Evolutionary conservation across 768 basidiomycete genomes (phyloP), one percentile per base, ranked within the genome.

Genomic region (Lactifluus piperatus): DNA sequence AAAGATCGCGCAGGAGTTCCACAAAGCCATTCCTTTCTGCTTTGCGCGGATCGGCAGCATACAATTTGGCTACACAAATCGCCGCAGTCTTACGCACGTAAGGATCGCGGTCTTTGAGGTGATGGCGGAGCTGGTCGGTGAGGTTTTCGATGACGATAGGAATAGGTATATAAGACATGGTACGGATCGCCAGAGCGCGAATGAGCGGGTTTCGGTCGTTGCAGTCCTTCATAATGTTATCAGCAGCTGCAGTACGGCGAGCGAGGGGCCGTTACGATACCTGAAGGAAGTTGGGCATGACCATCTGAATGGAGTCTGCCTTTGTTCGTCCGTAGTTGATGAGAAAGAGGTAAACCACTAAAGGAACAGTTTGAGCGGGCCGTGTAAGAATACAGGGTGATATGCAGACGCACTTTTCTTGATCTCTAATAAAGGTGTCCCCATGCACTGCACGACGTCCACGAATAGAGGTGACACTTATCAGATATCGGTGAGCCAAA

Each of bases 81-180:
- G 95, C 94, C 20, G 95, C 94, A 4, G 97, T 99, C 76, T 99
- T 99, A 61, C 97, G 86, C 16, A 99, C 97, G 71, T 99, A 99
- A 20, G 97, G 94, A 71, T 99, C 95, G 16, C 85, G 79, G 71
- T 99, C 97, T 68, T 92, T 90, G 44, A 98, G 77, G 62, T 88
- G 90, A 71, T 97, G 93, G 60, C 92, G 83, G 30, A 99, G 76
- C 53, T 94, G 95, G 58, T 98, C 97, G 43, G 85, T 77, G 37
- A 99, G 78, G 1, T 90, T 81, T 56, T 91, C 87, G 13, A 86
- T 86, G 61, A 97, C 91, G 51, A 85, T 78, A 9, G 94, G 88
- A 24, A 97, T 86, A 36, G 94, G 92, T 66, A 99, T 98, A 69
- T 97, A 97, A 7, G 97, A 95, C 95, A 99, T 98, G 13, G 97